Base-by-base conservation (phyloP, 192 early-diverging fungal genomes). In the Linnemannia elongata region DNA sequence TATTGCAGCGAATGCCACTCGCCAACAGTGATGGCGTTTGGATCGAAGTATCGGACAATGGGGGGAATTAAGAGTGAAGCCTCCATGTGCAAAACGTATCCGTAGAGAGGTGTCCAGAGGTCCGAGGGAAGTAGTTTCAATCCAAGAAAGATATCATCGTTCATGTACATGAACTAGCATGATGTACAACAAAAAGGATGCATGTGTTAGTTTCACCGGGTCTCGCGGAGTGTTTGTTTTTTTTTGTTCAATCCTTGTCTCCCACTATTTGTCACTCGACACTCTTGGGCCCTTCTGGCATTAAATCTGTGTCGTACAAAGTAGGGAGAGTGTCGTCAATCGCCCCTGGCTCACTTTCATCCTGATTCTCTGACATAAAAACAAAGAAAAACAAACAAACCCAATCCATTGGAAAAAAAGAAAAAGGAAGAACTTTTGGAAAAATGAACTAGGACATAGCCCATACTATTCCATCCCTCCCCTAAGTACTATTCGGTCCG, bases 131-230 rank as follows among this genome's bases (percentile, higher is more conserved):
- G 12, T 24, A 88, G 66, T 18, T 69, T 47, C 4, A 72, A 55
- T 0, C 83, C 88, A 1, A 90, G 12, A 52, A 90, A 90, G 70
- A 87, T 54, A 78, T 90, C 89, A 41, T 90, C 89, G 41, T 90
- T 90, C 83, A 90, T 42, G 69, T 90, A 90, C 35, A 90, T 63
- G 52, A 90, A 79, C 83, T 88, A 27, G 5, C 15, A 42, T 12
- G 4, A 44, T 2, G 24, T 30, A 5, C 49, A 41, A 69, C 1
- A 36, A 30, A 39, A 30, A 39, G 69, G 22, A 6, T n/a, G 36
- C 38, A 44, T 44, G 27, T 33, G 22, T 44, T 2, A 49, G 35
- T 6, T 12, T 55, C 47, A 75, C 4, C 13, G 45, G 41, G 24
- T 33, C 30, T 66, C 57, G 76, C 60, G 42, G 20, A 69, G 55